A percentile compares a stretch with the other conserved stretches of the same genome.
Conservation (phyloP, 345 rosid genomes). For the Syzygium aqueum region DNA sequence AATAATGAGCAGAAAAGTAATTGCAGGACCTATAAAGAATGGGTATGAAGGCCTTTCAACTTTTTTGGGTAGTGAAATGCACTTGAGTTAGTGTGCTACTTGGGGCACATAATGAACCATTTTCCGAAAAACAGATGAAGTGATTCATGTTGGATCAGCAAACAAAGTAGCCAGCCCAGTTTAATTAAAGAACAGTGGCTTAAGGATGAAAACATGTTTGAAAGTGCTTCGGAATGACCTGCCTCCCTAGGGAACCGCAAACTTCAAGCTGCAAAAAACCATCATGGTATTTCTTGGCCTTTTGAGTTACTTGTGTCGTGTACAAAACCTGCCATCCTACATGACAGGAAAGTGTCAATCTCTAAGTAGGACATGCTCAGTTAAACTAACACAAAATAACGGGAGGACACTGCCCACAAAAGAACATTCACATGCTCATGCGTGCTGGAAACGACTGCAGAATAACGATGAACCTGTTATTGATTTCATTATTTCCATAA, state of each 20-base stretch:
- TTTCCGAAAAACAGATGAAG: not conserved
- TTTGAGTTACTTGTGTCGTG: constrained; percentile 49
- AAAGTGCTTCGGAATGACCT: constrained; percentile 18
- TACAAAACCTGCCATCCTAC: constrained; percentile 58
- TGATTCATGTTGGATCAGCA: not conserved
- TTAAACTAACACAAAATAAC: not conserved
- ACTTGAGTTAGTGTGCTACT: not conserved
- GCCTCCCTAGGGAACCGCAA: constrained; percentile 27
- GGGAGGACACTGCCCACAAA: not conserved
- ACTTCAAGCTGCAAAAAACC: constrained; percentile 30
- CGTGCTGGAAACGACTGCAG: not conserved
- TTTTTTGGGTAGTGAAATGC: not conserved
- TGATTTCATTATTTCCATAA: not conserved
- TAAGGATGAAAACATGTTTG: not conserved
- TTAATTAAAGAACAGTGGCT: no score
- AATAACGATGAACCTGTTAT: not conserved
- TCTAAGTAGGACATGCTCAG: not conserved
- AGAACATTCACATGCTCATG: not conserved
- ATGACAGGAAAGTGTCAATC: not conserved
- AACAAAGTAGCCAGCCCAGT: not conserved
- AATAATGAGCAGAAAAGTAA: not conserved
- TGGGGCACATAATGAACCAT: not conserved
- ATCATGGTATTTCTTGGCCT: constrained; percentile 62
- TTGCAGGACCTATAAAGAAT: not conserved
- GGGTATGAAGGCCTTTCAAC: not conserved